Evolutionary conservation across 225 moss, liverwort and hornwort species (phyloP).

Genomic region (Asterella californica): DNA sequence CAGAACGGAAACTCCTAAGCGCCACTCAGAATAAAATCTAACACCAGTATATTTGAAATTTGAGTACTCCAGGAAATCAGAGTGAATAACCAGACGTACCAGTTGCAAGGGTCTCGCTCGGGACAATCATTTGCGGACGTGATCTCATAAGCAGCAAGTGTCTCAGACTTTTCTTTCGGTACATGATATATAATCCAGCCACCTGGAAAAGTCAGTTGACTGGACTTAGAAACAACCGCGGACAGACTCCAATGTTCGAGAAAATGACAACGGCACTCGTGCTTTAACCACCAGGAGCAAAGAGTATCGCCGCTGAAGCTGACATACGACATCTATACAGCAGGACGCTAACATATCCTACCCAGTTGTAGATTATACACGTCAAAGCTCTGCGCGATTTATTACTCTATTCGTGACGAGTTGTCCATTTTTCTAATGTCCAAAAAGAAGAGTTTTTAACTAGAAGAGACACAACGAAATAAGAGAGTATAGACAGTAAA

Average conservation of each 20-base stretch:
- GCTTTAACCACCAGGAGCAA: not conserved
- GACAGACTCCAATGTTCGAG: not conserved
- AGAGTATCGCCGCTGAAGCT: not conserved
- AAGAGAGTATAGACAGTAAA: not conserved
- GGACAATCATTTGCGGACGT: constrained; percentile 57
- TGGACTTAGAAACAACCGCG: not conserved
- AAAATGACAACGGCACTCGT: not conserved
- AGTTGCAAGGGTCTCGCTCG: constrained; percentile 51
- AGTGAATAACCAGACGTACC: constrained; percentile 16
- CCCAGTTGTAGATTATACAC: too few relatives aligned
- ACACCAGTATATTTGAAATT: not conserved
- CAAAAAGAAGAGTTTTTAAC: not conserved
- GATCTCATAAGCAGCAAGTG: constrained; percentile 54
- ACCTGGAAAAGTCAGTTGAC: constrained; percentile 9
- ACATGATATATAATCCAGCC: constrained; percentile 62
- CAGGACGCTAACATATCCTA: too few relatives aligned
- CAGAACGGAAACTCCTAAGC: too few relatives aligned
- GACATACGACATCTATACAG: too few relatives aligned
- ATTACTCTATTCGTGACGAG: too few relatives aligned
- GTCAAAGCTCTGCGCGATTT: too few relatives aligned
- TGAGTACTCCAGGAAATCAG: not conserved
- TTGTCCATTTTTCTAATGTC: not conserved
- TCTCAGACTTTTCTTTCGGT: constrained; percentile 17
- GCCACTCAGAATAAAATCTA: not conserved
- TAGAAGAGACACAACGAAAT: not conserved